Conservation (phyloP, 345 rosid species). For the Salix caprea region DNA sequence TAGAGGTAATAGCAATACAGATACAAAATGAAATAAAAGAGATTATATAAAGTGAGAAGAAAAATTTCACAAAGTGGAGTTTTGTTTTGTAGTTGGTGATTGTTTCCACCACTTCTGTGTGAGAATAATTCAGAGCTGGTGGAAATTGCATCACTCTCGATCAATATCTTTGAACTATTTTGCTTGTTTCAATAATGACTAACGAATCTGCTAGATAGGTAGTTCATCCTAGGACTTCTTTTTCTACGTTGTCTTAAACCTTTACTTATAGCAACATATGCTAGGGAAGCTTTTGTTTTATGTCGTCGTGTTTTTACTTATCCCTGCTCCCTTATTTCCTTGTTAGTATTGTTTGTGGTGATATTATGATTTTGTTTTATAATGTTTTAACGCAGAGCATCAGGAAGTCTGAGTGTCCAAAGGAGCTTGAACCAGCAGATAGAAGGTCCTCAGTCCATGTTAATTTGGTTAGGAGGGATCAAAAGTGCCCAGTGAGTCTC, state of each 20-base stretch:
- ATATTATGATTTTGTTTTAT: not conserved
- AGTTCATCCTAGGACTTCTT: not conserved
- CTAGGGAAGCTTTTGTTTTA: not conserved
- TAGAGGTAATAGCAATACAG: conserved; percentile 51
- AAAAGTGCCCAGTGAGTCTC: conserved; percentile 64
- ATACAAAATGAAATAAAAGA: not conserved
- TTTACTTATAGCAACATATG: not conserved
- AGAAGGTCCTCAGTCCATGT: conserved; percentile 75
- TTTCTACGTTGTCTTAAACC: not conserved
- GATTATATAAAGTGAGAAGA: not conserved
- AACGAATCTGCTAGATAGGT: not conserved
- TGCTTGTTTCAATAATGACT: not conserved
- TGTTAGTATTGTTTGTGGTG: not conserved
- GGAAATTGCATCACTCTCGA: not conserved
- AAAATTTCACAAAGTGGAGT: not conserved
- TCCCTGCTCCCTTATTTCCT: too few species aligned
- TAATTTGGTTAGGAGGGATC: conserved; percentile 74
- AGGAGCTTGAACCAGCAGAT: conserved; percentile 91
- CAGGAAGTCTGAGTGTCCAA: conserved; percentile 89
- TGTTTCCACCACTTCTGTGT: not conserved
- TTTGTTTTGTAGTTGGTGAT: not conserved
- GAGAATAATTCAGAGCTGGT: not conserved
- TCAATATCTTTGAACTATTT: not conserved
- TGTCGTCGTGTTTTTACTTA: not conserved
- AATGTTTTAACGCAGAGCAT: conserved; percentile 55